Base-by-base conservation (phyloP, 345 rosid genomes). In the Arabis alpina region DNA sequence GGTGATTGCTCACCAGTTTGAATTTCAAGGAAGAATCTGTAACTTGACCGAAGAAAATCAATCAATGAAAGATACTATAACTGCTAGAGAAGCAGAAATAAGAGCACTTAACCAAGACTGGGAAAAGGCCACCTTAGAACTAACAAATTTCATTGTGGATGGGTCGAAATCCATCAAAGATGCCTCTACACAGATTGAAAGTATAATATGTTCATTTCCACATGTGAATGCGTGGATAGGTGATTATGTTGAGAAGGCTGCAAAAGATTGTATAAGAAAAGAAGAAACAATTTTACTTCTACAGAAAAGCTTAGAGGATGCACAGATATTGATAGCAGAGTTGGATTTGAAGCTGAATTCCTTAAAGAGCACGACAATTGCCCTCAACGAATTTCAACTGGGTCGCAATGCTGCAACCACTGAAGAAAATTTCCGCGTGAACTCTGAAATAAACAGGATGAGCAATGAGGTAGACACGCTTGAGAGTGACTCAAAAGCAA, bases 91-190 rank as follows among this genome's bases (percentile, higher is more conserved):
- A 72, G 86, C 76, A 62, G 90, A 90, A 61, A 71, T 79, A 54
- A 78, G 55, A 73, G 28, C 71, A 60, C 79, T 82, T 55, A 61
- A 78, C 74, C 71, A 67, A 72, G 90, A 85, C 68, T 93, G 98
- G 98, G 98, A 90, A 82, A 88, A 71, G 80, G 93, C 89, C 60
- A 86, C 85, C 65, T 75, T 88, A 63, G 97, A 93, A 65, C 84
- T 90, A 41, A 90, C 96, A 34, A 85, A 65, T 73, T 93, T 93
- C 79, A 90, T 93, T 44, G 58, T 84, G 24, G 92, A 88, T 76
- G 92, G 98, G 71, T 88, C 96, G 72, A 88, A 85, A 79, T 93
- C 96, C 59, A 88, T 93, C 54, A 82, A 79, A 69, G 92, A 84
- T 80, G 98, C 93, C 60, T 88, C 93, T 30, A 44, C 78, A 45